Percentiles rank a stretch among this genome's conserved stretches.
phyloP scores from a whole-genome alignment of 2,329 filamentous ascomycete genomes.

The Aschersonia sp. region DNA sequence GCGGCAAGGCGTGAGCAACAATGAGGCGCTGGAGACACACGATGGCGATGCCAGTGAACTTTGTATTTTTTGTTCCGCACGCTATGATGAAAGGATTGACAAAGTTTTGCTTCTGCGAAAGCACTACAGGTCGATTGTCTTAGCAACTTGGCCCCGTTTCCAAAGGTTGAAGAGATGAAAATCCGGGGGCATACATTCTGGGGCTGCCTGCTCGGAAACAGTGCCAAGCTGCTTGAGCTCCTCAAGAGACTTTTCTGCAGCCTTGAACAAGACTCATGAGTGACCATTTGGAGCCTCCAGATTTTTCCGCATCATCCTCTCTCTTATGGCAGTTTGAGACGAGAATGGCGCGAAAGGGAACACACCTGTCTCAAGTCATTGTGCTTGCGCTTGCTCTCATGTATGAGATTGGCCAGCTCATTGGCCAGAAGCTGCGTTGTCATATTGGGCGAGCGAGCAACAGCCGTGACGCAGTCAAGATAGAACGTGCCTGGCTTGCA shows the following conservation, averaged over 20 bases:
- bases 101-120: conserved; percentile 69
- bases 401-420: conserved; percentile 80
- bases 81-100: conserved; percentile 90
- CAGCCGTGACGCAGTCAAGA: background rate
- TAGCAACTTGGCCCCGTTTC: conserved; percentile 5
- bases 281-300: background rate
- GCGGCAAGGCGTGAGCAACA: conserved; percentile 65
- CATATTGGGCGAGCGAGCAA: conserved; percentile 41
- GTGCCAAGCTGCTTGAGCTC: conserved; percentile 52
- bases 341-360: background rate
- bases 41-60: conserved; percentile 77
- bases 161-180: conserved; percentile 2
- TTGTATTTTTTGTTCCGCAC: conserved; percentile 78
- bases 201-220: conserved; percentile 21
- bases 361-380: conserved; percentile 68
- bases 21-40: conserved; percentile 83
- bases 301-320: background rate
- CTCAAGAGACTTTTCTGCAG: conserved; percentile 84
- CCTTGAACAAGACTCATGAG: conserved; percentile 31
- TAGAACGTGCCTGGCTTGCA: too few species aligned
- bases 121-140: conserved; percentile 40
- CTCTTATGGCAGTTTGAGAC: background rate
- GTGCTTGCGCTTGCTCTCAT: conserved; percentile 93
- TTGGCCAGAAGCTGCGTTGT: conserved; percentile 79
- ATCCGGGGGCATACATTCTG: conserved; percentile 15